Evolutionary conservation across 75 land plant species (phyloP).

Genomic region (Adiantum capillusveneris): DNA sequence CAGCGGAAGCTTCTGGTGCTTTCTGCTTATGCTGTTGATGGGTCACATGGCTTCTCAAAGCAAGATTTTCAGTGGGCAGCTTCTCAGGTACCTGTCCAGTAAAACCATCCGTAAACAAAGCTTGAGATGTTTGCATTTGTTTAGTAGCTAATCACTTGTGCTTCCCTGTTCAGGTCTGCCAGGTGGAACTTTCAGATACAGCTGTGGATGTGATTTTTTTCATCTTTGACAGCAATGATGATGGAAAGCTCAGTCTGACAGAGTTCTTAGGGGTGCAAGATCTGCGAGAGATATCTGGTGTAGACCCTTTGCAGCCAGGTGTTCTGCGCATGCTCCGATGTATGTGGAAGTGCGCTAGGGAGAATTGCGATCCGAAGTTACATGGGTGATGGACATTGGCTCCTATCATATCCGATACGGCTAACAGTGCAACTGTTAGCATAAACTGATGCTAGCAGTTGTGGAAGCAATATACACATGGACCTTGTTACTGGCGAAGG

Average conservation of each 20-base stretch:
- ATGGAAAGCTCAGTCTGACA: constrained; percentile 13
- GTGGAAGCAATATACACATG: no score
- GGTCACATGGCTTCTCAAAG: constrained; percentile 4
- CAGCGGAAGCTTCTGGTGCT: constrained; percentile 5
- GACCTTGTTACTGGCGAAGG: no score
- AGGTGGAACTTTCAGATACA: constrained; percentile 7
- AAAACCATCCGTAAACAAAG: no score
- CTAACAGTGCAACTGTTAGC: no score
- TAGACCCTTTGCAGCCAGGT: constrained; percentile 12
- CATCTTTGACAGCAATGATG: constrained; percentile 13
- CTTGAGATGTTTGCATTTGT: background rate
- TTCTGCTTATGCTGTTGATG: constrained; percentile 9
- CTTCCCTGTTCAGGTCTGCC: constrained; percentile 6
- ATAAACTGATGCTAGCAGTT: no score
- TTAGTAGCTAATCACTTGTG: background rate
- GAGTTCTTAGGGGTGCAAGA: constrained; percentile 15
- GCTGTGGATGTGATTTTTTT: constrained; percentile 11
- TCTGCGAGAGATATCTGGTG: constrained; percentile 2
- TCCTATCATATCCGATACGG: no score
- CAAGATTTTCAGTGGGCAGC: constrained; percentile 16
- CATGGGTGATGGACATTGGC: no score
- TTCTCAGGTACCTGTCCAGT: constrained; percentile 13
- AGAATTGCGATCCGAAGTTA: background rate
- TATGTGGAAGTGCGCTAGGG: constrained; percentile 12
- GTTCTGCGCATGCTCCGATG: constrained; percentile 6